phyloP scores from a whole-genome alignment of 148 eudicot species.

The Bassia scoparia region DNA sequence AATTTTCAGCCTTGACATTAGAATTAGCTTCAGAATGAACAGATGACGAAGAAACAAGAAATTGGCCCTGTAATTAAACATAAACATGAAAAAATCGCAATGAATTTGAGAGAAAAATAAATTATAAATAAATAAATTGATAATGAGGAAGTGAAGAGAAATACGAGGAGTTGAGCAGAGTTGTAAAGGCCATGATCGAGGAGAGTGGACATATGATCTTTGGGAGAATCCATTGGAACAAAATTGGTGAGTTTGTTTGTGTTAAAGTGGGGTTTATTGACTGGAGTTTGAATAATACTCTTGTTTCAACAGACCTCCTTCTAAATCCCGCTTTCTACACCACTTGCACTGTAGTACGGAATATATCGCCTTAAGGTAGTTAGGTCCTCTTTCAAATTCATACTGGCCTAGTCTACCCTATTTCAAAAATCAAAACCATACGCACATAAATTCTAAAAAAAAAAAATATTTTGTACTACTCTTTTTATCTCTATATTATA shows the following conservation, averaged over 20 bases:
- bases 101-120: neutral
- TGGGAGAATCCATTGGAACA: constrained; percentile 64
- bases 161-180: constrained; percentile 91
- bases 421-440: too few species aligned
- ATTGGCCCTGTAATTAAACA: constrained; percentile 48
- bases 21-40: constrained; percentile 52
- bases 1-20: constrained; percentile 69
- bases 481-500: too few species aligned
- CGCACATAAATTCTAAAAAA: too few species aligned
- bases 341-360: too few species aligned
- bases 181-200: constrained; percentile 75
- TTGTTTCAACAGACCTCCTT: too few species aligned
- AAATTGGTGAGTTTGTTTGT: too few species aligned
- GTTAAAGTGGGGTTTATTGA: too few species aligned
- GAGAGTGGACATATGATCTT: constrained; percentile 65
- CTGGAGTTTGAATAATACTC: neutral
- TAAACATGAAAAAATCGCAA: neutral
- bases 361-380: too few species aligned
- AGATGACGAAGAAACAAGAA: constrained; percentile 72
- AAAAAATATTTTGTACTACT: too few species aligned
- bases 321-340: too few species aligned
- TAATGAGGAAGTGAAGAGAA: neutral
- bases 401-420: too few species aligned
- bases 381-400: too few species aligned
- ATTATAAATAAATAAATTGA: neutral